Conservation (phyloP, 2,329 filamentous ascomycete species). For the Helotiales sp. region DNA sequence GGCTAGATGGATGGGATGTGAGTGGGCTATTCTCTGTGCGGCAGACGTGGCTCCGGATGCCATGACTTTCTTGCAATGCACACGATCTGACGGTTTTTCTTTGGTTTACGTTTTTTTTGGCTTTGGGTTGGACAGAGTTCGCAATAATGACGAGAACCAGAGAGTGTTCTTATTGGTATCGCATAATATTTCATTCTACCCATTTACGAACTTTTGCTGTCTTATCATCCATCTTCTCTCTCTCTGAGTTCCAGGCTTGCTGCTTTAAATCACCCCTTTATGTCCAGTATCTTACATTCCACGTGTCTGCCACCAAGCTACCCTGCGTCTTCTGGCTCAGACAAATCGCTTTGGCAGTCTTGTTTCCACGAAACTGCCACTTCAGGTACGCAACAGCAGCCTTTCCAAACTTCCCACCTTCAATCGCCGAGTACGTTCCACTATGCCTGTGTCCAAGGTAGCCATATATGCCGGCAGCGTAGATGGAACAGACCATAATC, state of each 20-base stretch:
- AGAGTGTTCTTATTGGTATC: neutral
- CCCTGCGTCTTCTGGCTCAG: conserved; percentile 4
- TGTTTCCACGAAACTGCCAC: conserved; percentile 19
- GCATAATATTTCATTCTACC: neutral
- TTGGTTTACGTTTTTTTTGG: neutral
- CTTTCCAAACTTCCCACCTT: conserved; percentile 22
- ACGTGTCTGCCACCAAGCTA: conserved; percentile 16
- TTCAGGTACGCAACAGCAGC: conserved; percentile 20
- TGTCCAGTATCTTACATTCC: conserved; percentile 22
- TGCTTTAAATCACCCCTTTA: no score
- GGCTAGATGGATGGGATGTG: neutral
- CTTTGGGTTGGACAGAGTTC: neutral
- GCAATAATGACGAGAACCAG: neutral
- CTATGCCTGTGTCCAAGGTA: conserved; percentile 21
- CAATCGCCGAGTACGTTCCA: conserved; percentile 15
- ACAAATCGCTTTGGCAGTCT: conserved; percentile 15
- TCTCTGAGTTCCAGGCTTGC: no score
- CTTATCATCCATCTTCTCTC: neutral
- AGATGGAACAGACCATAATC: conserved; percentile 16
- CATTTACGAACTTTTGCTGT: no score
- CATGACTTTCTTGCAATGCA: neutral
- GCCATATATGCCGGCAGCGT: conserved; percentile 11
- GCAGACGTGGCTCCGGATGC: neutral
- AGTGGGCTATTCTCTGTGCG: neutral
- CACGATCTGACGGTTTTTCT: neutral